Evolutionary conservation across 2,329 filamentous ascomycete species (phyloP).

Genomic region (Talaromyces piceae): DNA sequence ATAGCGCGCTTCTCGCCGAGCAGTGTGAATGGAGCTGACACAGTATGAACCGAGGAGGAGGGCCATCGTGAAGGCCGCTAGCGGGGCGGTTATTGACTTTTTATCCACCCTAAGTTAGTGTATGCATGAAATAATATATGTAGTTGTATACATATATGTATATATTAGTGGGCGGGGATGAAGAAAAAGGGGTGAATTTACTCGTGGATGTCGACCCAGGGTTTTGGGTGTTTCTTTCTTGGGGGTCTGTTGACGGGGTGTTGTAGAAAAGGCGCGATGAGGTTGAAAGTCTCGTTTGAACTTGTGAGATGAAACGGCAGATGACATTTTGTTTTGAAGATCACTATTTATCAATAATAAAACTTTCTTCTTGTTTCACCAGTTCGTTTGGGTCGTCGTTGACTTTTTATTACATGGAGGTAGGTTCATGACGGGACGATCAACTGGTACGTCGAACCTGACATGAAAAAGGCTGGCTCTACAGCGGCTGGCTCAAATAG

Average conservation of each 20-base stretch:
- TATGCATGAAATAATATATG: not conserved
- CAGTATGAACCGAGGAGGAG: constrained; percentile 54
- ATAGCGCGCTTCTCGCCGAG: constrained; percentile 58
- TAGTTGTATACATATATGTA: too few species aligned
- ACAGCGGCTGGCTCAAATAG: not conserved
- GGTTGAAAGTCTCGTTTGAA: not conserved
- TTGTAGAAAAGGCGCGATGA: not conserved
- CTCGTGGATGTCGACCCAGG: constrained; percentile 6
- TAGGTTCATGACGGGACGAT: too few species aligned
- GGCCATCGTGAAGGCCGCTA: constrained; percentile 59
- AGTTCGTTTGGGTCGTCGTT: not conserved
- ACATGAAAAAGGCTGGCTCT: too few species aligned
- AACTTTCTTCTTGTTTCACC: not conserved
- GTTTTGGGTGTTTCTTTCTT: constrained; percentile 1
- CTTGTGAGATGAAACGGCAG: not conserved
- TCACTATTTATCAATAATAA: not conserved
- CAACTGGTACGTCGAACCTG: too few species aligned
- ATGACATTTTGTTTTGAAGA: not conserved
- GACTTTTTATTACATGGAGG: too few species aligned
- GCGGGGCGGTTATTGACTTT: constrained; percentile 50
- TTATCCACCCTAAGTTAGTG: not conserved
- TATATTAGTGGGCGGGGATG: too few species aligned
- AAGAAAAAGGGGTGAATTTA: not conserved
- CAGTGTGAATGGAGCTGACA: constrained; percentile 57
- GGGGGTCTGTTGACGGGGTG: not conserved